phyloP scores from a whole-genome alignment of 1,284 basidiomycete species.

The Marasmius fiardii region DNA sequence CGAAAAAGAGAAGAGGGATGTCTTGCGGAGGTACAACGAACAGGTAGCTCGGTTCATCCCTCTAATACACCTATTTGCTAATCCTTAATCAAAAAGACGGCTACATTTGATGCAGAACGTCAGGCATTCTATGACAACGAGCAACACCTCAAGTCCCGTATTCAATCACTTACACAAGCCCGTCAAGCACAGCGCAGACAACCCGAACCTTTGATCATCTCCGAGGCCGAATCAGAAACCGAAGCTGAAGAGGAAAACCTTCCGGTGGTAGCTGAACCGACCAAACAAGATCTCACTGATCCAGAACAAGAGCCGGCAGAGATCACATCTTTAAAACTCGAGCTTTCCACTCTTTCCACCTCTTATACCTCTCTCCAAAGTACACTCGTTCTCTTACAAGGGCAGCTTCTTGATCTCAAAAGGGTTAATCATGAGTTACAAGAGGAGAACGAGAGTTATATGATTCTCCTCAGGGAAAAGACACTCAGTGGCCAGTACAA shows the following conservation, averaged over 20 bases:
- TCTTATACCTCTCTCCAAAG: slow-evolving; percentile 78
- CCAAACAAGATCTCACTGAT: slow-evolving; percentile 49
- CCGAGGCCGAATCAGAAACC: slow-evolving; percentile 26
- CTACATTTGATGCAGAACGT: slow-evolving; percentile 79
- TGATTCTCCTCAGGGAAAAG: slow-evolving; percentile 85
- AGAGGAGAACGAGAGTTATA: slow-evolving; percentile 95
- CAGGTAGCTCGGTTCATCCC: slow-evolving; percentile 41
- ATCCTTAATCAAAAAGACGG: slow-evolving; percentile 46
- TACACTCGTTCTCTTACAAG: slow-evolving; percentile 71
- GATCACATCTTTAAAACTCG: slow-evolving; percentile 76
- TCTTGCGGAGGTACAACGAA: slow-evolving; percentile 77
- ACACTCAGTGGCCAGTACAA: slow-evolving; percentile 86
- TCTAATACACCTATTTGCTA: slow-evolving; percentile 1
- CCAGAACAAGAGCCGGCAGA: slow-evolving; percentile 74
- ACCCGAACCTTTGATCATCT: slow-evolving; percentile 32
- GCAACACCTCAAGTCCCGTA: slow-evolving; percentile 83
- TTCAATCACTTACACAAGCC: slow-evolving; percentile 69
- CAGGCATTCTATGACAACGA: slow-evolving; percentile 86
- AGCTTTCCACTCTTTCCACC: slow-evolving; percentile 77
- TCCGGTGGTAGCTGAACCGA: slow-evolving; percentile 19
- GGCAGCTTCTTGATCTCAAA: slow-evolving; percentile 73
- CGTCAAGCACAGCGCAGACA: slow-evolving; percentile 52
- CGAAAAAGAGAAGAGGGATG: slow-evolving; percentile 78
- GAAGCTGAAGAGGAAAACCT: slow-evolving; percentile 36
- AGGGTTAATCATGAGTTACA: slow-evolving; percentile 79